Percentiles rank a stretch among this genome's conserved stretches.
These are phyloP conservation scores for Cladosporium austrohemisphaericum DNA, from an alignment of 2,329 filamentous ascomycete species.

Conservation along the genomic window DNA sequence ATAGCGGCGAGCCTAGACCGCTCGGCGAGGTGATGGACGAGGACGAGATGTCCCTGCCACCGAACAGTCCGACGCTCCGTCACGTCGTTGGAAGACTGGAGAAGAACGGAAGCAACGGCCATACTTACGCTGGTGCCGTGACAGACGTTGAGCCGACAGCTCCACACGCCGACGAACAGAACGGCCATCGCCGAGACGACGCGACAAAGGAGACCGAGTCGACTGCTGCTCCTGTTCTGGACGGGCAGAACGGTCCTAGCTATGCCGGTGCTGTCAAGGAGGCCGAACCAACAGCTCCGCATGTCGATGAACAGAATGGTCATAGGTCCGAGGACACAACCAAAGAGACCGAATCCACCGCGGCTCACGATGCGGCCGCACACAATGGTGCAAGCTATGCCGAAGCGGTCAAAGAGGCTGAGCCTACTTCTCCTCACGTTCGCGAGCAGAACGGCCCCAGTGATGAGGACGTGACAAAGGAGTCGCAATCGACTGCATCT, in stretches of 20 bases:
- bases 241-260: constrained; percentile 16
- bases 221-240: constrained; percentile 17
- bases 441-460: constrained; percentile 21
- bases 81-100: constrained; percentile 15
- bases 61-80: constrained; percentile 30
- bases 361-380: constrained; percentile 19
- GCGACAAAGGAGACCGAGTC: constrained; percentile 22
- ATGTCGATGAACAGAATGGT: constrained; percentile 18
- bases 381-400: constrained; percentile 9
- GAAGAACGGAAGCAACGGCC: neutral
- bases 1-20: constrained; percentile 30
- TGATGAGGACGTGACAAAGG: constrained; percentile 24
- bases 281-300: constrained; percentile 8
- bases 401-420: constrained; percentile 11
- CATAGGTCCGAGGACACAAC: constrained; percentile 24
- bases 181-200: constrained; percentile 23
- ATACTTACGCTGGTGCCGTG: constrained; percentile 1
- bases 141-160: constrained; percentile 12
- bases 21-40: constrained; percentile 36
- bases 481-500: constrained; percentile 19
- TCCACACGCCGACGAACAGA: constrained; percentile 16
- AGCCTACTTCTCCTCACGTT: constrained; percentile 10
- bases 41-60: constrained; percentile 22
- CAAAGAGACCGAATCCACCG: constrained; percentile 19
- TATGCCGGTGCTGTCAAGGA: constrained; percentile 16